Evolutionary conservation across 1,139 yeast species (phyloP).

Genomic region (Nematodospora anomalae): DNA sequence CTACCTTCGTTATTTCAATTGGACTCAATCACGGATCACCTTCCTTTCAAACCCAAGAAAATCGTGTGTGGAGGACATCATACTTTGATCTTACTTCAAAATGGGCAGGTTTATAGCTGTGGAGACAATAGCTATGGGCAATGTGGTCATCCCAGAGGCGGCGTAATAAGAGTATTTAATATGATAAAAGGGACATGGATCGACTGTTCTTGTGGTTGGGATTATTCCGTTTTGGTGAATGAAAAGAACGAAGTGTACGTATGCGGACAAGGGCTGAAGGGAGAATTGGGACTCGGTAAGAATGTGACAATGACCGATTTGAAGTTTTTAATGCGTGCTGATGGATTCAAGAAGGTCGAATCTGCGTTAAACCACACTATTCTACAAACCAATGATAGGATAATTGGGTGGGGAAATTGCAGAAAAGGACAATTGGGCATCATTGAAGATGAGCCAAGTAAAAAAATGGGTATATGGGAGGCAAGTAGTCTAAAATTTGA

Average conservation of each 20-base stretch:
- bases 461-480: conserved; percentile 21
- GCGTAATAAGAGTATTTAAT: conserved; percentile 19
- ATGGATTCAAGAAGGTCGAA: conserved; percentile 23
- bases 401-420: conserved; percentile 83
- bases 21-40: conserved; percentile 5
- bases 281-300: conserved; percentile 70
- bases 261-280: conserved; percentile 66
- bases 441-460: conserved; percentile 13
- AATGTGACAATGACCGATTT: conserved; percentile 16
- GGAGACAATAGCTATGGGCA: conserved; percentile 66
- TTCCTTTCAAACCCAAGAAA: conserved; percentile 28
- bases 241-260: conserved; percentile 41
- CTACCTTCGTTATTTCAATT: conserved; percentile 22
- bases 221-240: conserved; percentile 57
- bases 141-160: conserved; percentile 35
- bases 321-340: conserved; percentile 16
- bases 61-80: conserved; percentile 87
- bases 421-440: conserved; percentile 70
- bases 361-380: conserved; percentile 62
- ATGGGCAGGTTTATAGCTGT: conserved; percentile 54
- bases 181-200: conserved; percentile 39
- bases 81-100: conserved; percentile 55
- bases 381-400: conserved; percentile 34
- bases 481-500: conserved; percentile 28
- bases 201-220: conserved; percentile 75